These are phyloP conservation scores for Verticillium zaregamsianum DNA, from an alignment of 2,329 filamentous ascomycete species.

Conservation along the genomic window DNA sequence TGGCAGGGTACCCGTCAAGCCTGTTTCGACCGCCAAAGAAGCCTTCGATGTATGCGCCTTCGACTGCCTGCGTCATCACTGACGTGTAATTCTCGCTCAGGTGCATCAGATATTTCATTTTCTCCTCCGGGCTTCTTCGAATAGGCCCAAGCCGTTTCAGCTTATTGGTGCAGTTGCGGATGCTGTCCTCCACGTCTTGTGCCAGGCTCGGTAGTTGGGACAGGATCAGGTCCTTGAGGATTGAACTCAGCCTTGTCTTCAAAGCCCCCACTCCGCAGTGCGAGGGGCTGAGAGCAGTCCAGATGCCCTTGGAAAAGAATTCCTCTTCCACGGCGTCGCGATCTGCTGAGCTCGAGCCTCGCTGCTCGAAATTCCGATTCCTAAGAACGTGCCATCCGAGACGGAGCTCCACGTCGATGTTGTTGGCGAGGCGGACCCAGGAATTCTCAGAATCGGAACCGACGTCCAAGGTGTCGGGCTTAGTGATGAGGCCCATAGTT, in stretches of 20 bases:
- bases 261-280: slow-evolving; percentile 43
- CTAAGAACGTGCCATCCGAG: slow-evolving; percentile 51
- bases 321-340: slow-evolving; percentile 33
- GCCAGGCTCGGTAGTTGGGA: slow-evolving; percentile 27
- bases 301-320: slow-evolving; percentile 40
- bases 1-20: slow-evolving; percentile 28
- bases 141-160: slow-evolving; percentile 45
- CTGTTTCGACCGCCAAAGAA: slow-evolving; percentile 43
- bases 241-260: slow-evolving; percentile 41
- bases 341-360: slow-evolving; percentile 25
- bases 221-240: slow-evolving; percentile 44
- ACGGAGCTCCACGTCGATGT: slow-evolving; percentile 39
- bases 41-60: slow-evolving; percentile 45
- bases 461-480: slow-evolving; percentile 39
- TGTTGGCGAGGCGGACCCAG: slow-evolving; percentile 38
- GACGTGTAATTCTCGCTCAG: slow-evolving; percentile 39
- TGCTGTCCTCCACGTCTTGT: slow-evolving; percentile 17
- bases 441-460: slow-evolving; percentile 34
- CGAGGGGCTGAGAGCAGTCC: slow-evolving; percentile 28
- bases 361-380: slow-evolving; percentile 27
- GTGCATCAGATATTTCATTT: slow-evolving; percentile 41
- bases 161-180: slow-evolving; percentile 24
- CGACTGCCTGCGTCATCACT: slow-evolving; percentile 39
- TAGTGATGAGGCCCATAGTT: slow-evolving; percentile 55
- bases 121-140: slow-evolving; percentile 39